phyloP scores from a whole-genome alignment of 73 alveolate species.

The Paramecium octaurelia region DNA sequence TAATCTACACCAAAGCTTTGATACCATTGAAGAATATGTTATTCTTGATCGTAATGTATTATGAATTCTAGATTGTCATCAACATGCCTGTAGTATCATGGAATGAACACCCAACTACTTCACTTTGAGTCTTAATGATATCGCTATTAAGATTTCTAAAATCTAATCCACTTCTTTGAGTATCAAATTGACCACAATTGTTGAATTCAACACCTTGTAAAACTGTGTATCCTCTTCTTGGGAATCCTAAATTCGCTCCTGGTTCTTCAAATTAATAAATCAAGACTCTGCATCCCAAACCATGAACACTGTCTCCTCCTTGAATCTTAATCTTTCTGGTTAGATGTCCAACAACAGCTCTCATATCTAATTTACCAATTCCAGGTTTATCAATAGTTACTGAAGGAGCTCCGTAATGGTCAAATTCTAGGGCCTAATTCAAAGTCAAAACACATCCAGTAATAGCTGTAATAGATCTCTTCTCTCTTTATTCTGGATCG shows the following conservation, averaged over 20 bases:
- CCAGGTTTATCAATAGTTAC: conserved; percentile 5
- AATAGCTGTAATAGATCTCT: neutral
- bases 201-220: conserved; percentile 17
- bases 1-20: neutral
- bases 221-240: conserved; percentile 24
- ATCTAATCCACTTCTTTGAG: neutral
- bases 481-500: conserved; percentile 23
- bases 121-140: neutral
- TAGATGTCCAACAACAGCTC: conserved; percentile 39
- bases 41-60: neutral
- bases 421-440: neutral
- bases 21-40: neutral
- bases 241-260: conserved; percentile 2
- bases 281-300: neutral
- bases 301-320: neutral
- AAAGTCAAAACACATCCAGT: neutral
- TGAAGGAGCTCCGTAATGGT: conserved; percentile 28
- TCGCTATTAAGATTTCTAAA: neutral
- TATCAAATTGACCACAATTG: neutral
- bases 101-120: neutral
- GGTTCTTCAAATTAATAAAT: neutral
- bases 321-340: conserved; percentile 15
- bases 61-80: neutral
- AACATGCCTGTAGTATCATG: neutral
- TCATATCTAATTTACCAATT: conserved; percentile 36